These are phyloP conservation scores for Aspergillus clavatus DNA, from an alignment of 2,329 filamentous ascomycete genomes.

Conservation along the genomic window DNA sequence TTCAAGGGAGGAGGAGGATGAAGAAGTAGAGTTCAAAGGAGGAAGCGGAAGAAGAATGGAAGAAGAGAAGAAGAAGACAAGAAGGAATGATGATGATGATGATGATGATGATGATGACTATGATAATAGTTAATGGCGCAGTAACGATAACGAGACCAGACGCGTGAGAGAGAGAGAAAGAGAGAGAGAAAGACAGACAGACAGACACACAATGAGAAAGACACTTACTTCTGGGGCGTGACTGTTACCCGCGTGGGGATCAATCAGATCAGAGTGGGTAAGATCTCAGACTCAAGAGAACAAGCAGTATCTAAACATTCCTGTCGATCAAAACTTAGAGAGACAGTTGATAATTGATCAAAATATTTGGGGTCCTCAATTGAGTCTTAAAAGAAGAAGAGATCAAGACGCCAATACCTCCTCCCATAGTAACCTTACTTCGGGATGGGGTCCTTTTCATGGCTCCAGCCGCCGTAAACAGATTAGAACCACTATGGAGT, in stretches of 20 bases:
- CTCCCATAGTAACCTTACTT: no score
- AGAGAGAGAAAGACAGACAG: no score
- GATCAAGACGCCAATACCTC: no score
- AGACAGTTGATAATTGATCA: no score
- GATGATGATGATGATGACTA: slow-evolving; percentile 12
- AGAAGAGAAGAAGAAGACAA: slow-evolving; percentile 5
- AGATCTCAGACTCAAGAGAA: no score
- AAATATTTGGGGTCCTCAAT: neutral
- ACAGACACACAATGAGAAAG: no score
- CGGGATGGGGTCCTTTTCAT: no score
- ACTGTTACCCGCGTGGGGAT: slow-evolving; percentile 1
- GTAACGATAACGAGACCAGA: slow-evolving; percentile 4
- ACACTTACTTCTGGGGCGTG: slow-evolving; percentile 3
- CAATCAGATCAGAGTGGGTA: no score
- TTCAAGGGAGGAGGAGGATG: no score
- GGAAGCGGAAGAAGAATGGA: slow-evolving; percentile 3
- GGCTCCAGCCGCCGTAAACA: slow-evolving; percentile 13
- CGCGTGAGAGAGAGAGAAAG: neutral
- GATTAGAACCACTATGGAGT: no score
- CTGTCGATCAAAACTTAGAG: no score
- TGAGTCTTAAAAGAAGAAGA: neutral
- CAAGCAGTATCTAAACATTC: no score
- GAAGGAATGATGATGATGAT: slow-evolving; percentile 2
- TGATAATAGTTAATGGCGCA: slow-evolving; percentile 1
- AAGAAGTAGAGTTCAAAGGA: slow-evolving; percentile 5